Evolutionary conservation across 1,284 basidiomycete species (phyloP), one percentile per base, ranked within the genome.

Genomic region (Xerocomus alliaceus): DNA sequence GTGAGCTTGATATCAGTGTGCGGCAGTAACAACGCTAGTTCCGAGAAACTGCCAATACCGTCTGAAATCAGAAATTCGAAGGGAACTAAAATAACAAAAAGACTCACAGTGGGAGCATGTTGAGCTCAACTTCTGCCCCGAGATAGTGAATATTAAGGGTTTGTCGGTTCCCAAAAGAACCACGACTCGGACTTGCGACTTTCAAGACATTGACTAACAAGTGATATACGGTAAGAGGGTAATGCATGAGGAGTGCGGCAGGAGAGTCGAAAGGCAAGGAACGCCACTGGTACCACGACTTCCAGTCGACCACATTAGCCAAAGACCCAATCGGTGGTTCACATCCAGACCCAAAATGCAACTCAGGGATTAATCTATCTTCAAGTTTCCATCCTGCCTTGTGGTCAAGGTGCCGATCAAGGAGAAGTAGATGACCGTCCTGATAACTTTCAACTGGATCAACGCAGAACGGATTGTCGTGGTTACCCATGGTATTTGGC

Each of bases 51-150:
- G 55, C 24, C 57, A 39, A 35, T 24, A 24, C 15, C 60, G 12
- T 37, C 26, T 56, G 32, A 54, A 51, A 57, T 37, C 26, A 56
- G 32, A 54, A 51, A 57, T 35, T 13, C 12, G 13, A 32, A 44
- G 47, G 32, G 34, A 15, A 54, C 2, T 5, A n/a, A 24, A 1
- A 28, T 24, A 50, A 32, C 11, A 32, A 17, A 54, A 31, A 31
- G 18, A 74, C 80, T 42, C 54, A 81, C 81, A 80, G 48, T 31
- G 81, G 81, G 26, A 82, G 65, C 67, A 77, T 81, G 55, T 81
- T 82, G 42, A 81, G 73, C 59, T 81, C 80, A n/a, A 75, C 73
- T 64, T 80, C 80, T 9, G 74, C 69, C 15, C 79, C 79, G 10
- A 81, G 64, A 34, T 78, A 72, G 50, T 81, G 79, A 7, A 81